Evolutionary conservation across 495 filamentous ascomycete genomes (phyloP).

Genomic region (Neurospora sublineolata): DNA sequence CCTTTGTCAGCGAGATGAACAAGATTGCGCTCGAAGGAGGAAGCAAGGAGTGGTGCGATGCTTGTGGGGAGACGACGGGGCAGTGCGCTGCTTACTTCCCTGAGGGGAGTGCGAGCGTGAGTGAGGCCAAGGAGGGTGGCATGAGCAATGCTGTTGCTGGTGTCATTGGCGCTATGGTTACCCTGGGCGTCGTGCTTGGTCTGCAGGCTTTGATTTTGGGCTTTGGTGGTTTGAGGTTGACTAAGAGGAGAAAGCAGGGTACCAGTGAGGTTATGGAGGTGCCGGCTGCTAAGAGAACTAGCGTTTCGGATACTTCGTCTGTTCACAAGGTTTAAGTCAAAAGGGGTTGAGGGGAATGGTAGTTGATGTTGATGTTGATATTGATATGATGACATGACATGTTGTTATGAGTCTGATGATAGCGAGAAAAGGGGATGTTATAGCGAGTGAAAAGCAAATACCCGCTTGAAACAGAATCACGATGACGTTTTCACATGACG

Average conservation of each 20-base stretch:
- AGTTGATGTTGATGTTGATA: background rate
- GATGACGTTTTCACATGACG: background rate
- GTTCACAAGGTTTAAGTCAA: background rate
- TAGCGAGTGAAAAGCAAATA: background rate
- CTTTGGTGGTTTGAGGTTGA: constrained; percentile 23
- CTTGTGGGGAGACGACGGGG: constrained; percentile 51
- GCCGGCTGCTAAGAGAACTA: background rate
- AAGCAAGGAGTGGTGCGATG: constrained; percentile 54
- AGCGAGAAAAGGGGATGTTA: background rate
- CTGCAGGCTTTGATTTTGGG: constrained; percentile 29
- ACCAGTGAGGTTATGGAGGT: background rate
- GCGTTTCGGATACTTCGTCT: background rate
- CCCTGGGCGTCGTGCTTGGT: constrained; percentile 32
- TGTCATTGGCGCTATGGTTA: constrained; percentile 39
- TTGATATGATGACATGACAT: background rate
- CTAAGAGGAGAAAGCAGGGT: constrained; percentile 17
- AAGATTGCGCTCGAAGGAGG: constrained; percentile 45
- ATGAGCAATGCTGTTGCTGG: constrained; percentile 41
- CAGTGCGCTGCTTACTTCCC: constrained; percentile 40
- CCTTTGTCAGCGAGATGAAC: constrained; percentile 49
- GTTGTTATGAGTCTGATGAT: background rate
- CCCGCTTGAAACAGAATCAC: background rate
- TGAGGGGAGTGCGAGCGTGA: too few species aligned
- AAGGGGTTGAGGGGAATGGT: background rate
- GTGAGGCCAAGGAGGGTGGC: background rate